phyloP scores from a whole-genome alignment of 2,329 filamentous ascomycete species.

The Trichoderma sp. region DNA sequence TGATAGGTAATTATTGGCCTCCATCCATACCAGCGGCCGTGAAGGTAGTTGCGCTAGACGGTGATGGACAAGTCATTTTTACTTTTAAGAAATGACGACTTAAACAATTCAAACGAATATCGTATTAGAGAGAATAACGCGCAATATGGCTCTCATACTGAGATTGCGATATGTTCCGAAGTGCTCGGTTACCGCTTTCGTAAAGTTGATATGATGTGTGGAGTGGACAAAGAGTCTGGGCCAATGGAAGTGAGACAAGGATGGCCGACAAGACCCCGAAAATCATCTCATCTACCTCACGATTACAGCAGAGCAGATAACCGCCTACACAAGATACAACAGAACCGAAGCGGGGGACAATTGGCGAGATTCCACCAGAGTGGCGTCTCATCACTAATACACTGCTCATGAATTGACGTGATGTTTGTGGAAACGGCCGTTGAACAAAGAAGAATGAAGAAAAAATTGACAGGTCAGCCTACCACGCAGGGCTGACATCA shows the following conservation, averaged over 20 bases:
- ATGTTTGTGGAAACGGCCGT: neutral
- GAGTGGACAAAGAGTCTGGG: neutral
- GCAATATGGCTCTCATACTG: neutral
- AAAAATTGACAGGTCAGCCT: slow-evolving; percentile 5
- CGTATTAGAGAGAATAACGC: neutral
- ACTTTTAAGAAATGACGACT: neutral
- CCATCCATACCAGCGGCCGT: neutral
- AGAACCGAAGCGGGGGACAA: neutral
- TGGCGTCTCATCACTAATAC: neutral
- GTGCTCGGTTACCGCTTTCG: neutral
- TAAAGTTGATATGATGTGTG: neutral
- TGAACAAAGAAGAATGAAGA: neutral
- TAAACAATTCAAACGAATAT: neutral
- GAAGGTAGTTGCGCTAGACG: neutral
- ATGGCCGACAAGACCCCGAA: neutral
- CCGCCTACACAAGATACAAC: neutral
- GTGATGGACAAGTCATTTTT: neutral
- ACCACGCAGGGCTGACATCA: slow-evolving; percentile 16
- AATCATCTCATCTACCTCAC: neutral
- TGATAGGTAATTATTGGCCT: neutral
- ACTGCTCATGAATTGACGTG: neutral
- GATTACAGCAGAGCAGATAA: neutral
- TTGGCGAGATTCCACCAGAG: neutral
- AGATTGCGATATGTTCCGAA: neutral
- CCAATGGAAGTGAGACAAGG: neutral